Percentiles rank a stretch among this genome's conserved stretches.
phyloP scores from a whole-genome alignment of 192 early-diverging fungal species.

The Fimicolochytrium jonesii region DNA sequence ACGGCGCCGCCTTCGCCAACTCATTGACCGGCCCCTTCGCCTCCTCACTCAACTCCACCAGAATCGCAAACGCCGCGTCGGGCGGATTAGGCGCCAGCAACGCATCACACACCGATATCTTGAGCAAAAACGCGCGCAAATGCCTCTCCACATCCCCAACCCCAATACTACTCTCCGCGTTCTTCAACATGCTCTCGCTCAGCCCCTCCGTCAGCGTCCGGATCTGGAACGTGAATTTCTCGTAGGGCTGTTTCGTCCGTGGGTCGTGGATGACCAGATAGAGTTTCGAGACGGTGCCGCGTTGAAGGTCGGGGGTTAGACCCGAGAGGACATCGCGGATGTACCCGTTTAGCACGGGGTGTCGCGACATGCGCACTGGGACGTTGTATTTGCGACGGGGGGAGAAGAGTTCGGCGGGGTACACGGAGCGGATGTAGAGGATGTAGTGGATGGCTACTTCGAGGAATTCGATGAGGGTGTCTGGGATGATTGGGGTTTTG shows the following conservation, averaged over 20 bases:
- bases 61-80: slow-evolving; percentile 27
- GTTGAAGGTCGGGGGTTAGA: slow-evolving; percentile 30
- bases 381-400: slow-evolving; percentile 26
- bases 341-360: slow-evolving; percentile 41
- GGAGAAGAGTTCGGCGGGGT: slow-evolving; percentile 37
- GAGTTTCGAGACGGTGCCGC: slow-evolving; percentile 31
- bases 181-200: slow-evolving; percentile 13
- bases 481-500: no score
- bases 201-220: slow-evolving; percentile 19
- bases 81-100: slow-evolving; percentile 10
- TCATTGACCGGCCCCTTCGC: background rate
- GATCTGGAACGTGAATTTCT: slow-evolving; percentile 39
- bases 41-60: slow-evolving; percentile 23
- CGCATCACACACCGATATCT: slow-evolving; percentile 22
- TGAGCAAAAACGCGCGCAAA: slow-evolving; percentile 27
- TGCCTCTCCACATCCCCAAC: slow-evolving; percentile 21
- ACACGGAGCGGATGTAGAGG: slow-evolving; percentile 33
- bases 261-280: slow-evolving; percentile 28
- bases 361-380: slow-evolving; percentile 30
- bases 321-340: slow-evolving; percentile 36
- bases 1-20: slow-evolving; percentile 8
- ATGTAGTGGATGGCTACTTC: slow-evolving; percentile 45
- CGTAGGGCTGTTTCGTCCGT: slow-evolving; percentile 11
- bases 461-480: slow-evolving; percentile 36
- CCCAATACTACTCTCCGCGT: slow-evolving; percentile 23